Evolutionary conservation across 1,284 basidiomycete genomes (phyloP), one percentile per base, ranked within the genome.

Genomic region (Cryptococcus floricola): DNA sequence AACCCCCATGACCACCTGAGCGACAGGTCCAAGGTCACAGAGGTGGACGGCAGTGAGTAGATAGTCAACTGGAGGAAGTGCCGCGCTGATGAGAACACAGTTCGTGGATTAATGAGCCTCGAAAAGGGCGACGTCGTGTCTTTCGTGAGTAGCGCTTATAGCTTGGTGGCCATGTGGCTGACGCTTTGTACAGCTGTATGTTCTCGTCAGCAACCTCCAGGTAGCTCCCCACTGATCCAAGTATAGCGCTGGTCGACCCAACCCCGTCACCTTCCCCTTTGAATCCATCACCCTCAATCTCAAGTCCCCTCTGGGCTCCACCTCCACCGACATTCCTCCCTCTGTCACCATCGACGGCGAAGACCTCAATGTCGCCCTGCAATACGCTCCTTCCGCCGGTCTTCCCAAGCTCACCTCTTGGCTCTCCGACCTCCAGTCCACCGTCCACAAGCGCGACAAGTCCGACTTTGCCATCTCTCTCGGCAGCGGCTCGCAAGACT

Each of bases 221-320:
- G 31, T 10, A 10, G 31, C 31, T 34, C 31, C 31, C 31, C 7
- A 34, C 31, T 34, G 5, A 12, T 44, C 41, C 41, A 42, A 8
- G 5, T 14, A 19, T 52, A 73, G 71, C 23, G 81, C 81, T 10
- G 82, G 82, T 38, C 80, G 80, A 77, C 95, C 95, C 27, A 95
- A 95, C 71, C 83, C 87, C n/a, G 78, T 81, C 4, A 89, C 90
- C 16, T 98, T 97, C 78, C 94, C 94, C 1, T 88, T 98, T 74
- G 85, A 85, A 7, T 84, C 85, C 1, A 77, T 96, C 62, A 83
- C 81, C 31, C 68, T 82, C 56, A 77, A 76, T 58, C 69, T 82
- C 60, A 80, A 80, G 67, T 72, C 79, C 16, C 71, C 74, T 10
- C 64, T 76, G 19, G 71, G 61, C 48, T 77, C 74, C 49, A 64